These are phyloP conservation scores for Rhizopogon vesiculosus DNA, from an alignment of 768 basidiomycete species.

Conservation along the genomic window DNA sequence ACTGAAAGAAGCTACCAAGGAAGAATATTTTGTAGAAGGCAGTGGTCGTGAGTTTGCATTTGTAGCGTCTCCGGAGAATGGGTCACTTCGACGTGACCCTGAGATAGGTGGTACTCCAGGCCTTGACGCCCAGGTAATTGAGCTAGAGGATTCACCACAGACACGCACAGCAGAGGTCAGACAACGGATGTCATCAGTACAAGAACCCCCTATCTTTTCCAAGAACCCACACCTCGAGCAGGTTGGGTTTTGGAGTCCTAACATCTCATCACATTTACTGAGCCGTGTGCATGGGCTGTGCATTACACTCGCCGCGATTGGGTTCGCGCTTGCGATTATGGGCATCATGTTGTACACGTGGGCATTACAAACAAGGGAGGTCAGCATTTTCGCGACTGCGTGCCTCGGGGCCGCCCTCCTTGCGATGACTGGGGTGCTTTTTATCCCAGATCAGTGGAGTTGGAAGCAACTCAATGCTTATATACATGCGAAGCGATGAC, in stretches of 20 bases:
- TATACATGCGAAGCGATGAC: too few relatives aligned
- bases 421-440: conserved; percentile 3
- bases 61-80: conserved; percentile 18
- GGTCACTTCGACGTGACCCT: conserved; percentile 6
- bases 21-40: conserved; percentile 36
- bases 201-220: conserved; percentile 32
- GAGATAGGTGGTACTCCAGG: conserved; percentile 6
- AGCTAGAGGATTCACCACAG: neutral
- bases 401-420: conserved; percentile 34
- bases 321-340: conserved; percentile 45
- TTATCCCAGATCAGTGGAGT: neutral
- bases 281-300: conserved; percentile 46
- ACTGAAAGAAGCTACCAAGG: conserved; percentile 45
- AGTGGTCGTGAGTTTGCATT: conserved; percentile 1
- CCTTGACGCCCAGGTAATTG: neutral
- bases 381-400: conserved; percentile 37
- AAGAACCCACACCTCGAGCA: conserved; percentile 47
- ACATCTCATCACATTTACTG: conserved; percentile 39
- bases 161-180: neutral
- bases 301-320: conserved; percentile 39
- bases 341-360: conserved; percentile 52
- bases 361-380: conserved; percentile 40
- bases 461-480: neutral
- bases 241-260: conserved; percentile 37
- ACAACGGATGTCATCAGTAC: neutral